Percentiles rank a stretch among this genome's conserved stretches.
Evolutionary conservation across 306 rosid genomes (phyloP).

Genomic region (Glycine latifolia): DNA sequence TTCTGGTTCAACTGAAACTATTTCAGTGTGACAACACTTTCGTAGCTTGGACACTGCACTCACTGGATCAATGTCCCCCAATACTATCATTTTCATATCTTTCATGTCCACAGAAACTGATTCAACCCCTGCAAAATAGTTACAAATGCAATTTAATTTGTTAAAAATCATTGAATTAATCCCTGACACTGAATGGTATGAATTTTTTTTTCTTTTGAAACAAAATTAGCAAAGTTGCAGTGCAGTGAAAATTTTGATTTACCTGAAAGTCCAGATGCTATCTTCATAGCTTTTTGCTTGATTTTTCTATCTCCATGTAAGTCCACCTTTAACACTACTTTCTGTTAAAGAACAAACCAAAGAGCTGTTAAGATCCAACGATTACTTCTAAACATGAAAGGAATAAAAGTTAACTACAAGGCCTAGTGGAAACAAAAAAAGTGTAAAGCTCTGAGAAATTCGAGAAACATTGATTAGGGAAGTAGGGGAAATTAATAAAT

Average conservation of each 20-base stretch:
- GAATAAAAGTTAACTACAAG: too few relatives aligned
- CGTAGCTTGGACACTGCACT: constrained; percentile 56
- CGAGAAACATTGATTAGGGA: not conserved
- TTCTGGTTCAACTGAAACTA: constrained; percentile 67
- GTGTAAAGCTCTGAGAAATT: not conserved
- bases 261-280: constrained; percentile 62
- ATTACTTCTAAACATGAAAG: not conserved
- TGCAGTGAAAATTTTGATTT: not conserved
- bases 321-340: constrained; percentile 56
- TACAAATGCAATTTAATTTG: not conserved
- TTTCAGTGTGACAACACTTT: constrained; percentile 52
- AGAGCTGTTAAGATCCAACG: not conserved
- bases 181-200: not conserved
- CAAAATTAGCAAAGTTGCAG: not conserved
- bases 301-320: constrained; percentile 43
- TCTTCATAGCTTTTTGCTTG: constrained; percentile 63
- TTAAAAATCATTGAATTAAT: not conserved
- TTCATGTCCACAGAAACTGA: constrained; percentile 64
- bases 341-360: constrained; percentile 49
- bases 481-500: not conserved
- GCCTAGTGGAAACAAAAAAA: too few relatives aligned
- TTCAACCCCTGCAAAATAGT: constrained; percentile 57
- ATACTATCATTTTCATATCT: constrained; percentile 61
- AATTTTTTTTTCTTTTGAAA: not conserved
- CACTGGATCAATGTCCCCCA: constrained; percentile 69